These are phyloP conservation scores for Nicotiana obtusifolia DNA, from an alignment of 257 asterid species.

Conservation along the genomic window DNA sequence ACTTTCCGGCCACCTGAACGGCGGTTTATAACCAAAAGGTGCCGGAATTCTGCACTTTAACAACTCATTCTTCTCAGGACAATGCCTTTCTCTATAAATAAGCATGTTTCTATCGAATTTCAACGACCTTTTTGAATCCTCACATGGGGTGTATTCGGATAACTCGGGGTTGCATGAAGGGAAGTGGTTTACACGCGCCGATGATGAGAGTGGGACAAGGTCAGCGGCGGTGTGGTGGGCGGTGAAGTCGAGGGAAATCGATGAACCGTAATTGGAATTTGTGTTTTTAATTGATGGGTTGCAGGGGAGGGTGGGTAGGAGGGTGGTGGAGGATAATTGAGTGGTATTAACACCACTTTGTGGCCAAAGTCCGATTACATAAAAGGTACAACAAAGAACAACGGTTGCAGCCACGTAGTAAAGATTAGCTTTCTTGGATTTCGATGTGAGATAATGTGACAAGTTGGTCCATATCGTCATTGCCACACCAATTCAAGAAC, in stretches of 20 bases:
- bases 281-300: background rate
- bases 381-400: conserved; percentile 58
- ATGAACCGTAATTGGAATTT: background rate
- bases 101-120: conserved; percentile 58
- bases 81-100: conserved; percentile 69
- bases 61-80: conserved; percentile 55
- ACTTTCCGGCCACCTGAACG: conserved; percentile 92
- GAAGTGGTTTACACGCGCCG: conserved; percentile 45
- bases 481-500: conserved; percentile 16
- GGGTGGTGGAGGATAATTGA: conserved; percentile 24
- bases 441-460: conserved; percentile 40
- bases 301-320: conserved; percentile 44
- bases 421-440: conserved; percentile 52
- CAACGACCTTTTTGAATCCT: conserved; percentile 56
- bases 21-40: conserved; percentile 61
- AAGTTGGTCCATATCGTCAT: conserved; percentile 54
- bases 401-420: conserved; percentile 41
- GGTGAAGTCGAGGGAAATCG: conserved; percentile 44
- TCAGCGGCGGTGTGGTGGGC: conserved; percentile 62
- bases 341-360: conserved; percentile 43
- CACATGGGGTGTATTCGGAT: conserved; percentile 92
- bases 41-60: conserved; percentile 80
- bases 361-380: conserved; percentile 66
- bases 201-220: conserved; percentile 26
- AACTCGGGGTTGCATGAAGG: conserved; percentile 48